Evolutionary conservation across 2,329 filamentous ascomycete genomes (phyloP), one percentile per base, ranked within the genome.

Genomic region (Lachnellula occidentalis): DNA sequence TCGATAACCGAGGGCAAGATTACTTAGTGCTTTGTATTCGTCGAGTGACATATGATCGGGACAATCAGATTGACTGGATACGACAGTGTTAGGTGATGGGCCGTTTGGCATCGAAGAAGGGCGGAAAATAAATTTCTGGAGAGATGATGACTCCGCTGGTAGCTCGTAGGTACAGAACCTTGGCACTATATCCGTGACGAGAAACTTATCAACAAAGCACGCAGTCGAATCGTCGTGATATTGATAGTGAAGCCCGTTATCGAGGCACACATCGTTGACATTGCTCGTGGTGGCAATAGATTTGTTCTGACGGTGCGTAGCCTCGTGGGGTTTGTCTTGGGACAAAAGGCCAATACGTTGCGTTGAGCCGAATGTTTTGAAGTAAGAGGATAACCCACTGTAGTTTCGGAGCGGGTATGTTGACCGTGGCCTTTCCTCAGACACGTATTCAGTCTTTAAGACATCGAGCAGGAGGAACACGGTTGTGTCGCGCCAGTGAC

Each of bases 11-110:
- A 77, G 63, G 0, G 76, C 73, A 5, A 85, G 57, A 0, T 73
- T 64, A 0, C 72, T 71, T 12, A 84, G 73, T 0, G 74, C 70
- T 51, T 78, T 78, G 63, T 75, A 85, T 50, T 87, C 81, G 0
- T 76, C 74, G 0, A 81, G 55, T 0, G 76, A 71, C 58, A 87
- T 70, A 21, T 74, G 62, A 0, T 53, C 12, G 0, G 82, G 80
- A 50, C 80, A 83, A 0, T 65, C 53, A 0, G 62, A 68, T 52
- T 81, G 78, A 1, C 62, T 65, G 0, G 81, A 73, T 8, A 86
- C 73, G 0, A 79, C 76, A 19, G 47, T 39, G 21, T 59, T 59
- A 1, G 58, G 55, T 37, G 27, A 19, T 47, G 34, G 41, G 31
- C 41, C 42, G 31, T 17, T 46, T 9, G 42, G 42, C 17, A 36